phyloP scores from a whole-genome alignment of 2,329 filamentous ascomycete species.

The Clonostachys chloroleuca region DNA sequence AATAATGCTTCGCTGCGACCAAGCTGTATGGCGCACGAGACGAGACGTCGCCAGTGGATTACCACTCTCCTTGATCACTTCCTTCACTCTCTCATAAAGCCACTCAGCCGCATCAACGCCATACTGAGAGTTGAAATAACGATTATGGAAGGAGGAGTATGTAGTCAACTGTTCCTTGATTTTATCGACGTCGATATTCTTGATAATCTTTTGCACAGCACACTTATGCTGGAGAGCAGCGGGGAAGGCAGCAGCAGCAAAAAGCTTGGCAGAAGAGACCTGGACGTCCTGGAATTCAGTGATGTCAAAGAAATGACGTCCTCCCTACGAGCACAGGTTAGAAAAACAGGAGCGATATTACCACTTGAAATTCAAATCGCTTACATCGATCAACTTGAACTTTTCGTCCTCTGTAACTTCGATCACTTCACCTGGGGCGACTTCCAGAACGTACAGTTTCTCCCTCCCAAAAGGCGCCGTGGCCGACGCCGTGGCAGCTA shows the following conservation, averaged over 20 bases:
- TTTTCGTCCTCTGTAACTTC: constrained; percentile 16
- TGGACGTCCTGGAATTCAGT: constrained; percentile 10
- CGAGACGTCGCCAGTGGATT: constrained; percentile 28
- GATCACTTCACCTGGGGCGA: constrained; percentile 9
- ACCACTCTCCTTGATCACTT: constrained; percentile 27
- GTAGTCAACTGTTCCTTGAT: constrained; percentile 22
- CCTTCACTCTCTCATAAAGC: constrained; percentile 32
- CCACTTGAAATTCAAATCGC: background rate
- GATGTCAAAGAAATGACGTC: constrained; percentile 16
- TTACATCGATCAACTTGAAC: constrained; percentile 13
- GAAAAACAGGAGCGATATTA: background rate
- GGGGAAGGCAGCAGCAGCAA: constrained; percentile 9
- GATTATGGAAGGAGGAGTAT: constrained; percentile 28
- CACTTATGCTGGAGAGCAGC: constrained; percentile 8
- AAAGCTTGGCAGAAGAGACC: constrained; percentile 1
- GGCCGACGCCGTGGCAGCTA: constrained; percentile 8
- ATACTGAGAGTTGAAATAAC: constrained; percentile 36
- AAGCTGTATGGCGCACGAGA: constrained; percentile 34
- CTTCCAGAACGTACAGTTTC: constrained; percentile 12
- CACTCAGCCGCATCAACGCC: constrained; percentile 34
- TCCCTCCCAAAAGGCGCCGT: constrained; percentile 4
- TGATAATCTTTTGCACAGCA: constrained; percentile 9
- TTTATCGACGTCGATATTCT: constrained; percentile 13
- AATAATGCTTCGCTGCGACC: constrained; percentile 40
- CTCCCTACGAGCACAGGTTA: background rate